These are phyloP conservation scores for Fraxinus greggii DNA, from an alignment of 305 asterid species.

Conservation along the genomic window DNA sequence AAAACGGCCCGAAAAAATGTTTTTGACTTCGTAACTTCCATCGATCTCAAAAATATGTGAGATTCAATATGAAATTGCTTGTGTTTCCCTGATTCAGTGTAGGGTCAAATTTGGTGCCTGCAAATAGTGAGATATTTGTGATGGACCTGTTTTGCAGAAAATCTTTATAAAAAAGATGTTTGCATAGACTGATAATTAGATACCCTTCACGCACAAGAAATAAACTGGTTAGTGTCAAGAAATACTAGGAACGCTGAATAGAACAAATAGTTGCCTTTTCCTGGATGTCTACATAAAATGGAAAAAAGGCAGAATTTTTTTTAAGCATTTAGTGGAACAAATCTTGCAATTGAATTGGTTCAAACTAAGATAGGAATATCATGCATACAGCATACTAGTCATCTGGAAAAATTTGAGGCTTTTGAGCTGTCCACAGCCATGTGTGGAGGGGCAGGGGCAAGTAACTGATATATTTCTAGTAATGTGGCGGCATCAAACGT, in stretches of 20 bases:
- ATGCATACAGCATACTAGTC: neutral
- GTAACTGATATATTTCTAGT: neutral
- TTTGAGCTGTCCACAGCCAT: neutral
- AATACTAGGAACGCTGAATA: neutral
- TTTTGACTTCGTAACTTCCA: neutral
- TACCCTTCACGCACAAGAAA: neutral
- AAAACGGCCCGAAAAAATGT: neutral
- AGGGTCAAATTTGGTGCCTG: neutral
- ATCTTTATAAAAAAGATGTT: neutral
- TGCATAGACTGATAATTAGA: neutral
- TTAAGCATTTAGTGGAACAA: neutral
- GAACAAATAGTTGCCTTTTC: neutral
- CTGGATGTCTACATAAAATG: neutral
- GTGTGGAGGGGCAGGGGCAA: neutral
- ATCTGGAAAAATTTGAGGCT: neutral
- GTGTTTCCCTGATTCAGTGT: neutral
- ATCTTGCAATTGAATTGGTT: neutral
- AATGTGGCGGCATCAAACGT: neutral
- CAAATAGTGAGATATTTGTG: neutral
- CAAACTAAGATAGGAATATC: neutral
- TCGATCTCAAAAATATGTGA: neutral
- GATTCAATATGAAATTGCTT: neutral
- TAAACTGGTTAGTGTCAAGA: neutral
- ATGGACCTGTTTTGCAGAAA: neutral
- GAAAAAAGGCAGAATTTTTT: neutral